A percentile compares a stretch with the other conserved stretches of the same genome.
phyloP scores from a whole-genome alignment of 2,329 filamentous ascomycete species.

The Colletotrichum somersetense region DNA sequence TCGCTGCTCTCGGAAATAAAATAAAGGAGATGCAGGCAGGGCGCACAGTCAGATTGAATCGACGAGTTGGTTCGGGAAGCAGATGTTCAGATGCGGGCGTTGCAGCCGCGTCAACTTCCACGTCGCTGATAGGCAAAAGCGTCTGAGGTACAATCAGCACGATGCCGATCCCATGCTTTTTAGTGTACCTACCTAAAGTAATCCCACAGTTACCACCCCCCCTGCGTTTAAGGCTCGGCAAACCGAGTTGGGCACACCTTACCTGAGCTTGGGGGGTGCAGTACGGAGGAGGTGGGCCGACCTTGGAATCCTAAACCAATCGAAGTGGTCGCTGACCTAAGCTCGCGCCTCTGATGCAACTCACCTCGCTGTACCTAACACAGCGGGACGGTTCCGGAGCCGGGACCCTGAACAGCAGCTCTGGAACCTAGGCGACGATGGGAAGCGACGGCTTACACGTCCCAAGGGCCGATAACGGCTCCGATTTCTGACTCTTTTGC shows the following conservation, averaged over 20 bases:
- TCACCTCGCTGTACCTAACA: constrained; percentile 5
- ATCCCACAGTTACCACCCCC: constrained; percentile 32
- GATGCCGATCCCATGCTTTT: constrained; percentile 29
- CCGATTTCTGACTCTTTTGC: constrained; percentile 43
- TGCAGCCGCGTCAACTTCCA: constrained; percentile 38
- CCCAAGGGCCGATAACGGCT: constrained; percentile 46
- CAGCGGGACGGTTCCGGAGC: constrained; percentile 35
- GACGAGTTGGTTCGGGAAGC: constrained; percentile 29
- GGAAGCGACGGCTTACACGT: constrained; percentile 43
- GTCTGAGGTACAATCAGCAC: constrained; percentile 37
- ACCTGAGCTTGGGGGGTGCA: constrained; percentile 11
- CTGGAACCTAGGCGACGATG: constrained; percentile 22
- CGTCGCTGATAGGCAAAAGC: constrained; percentile 37
- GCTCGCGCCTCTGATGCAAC: background rate
- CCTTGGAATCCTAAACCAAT: constrained; percentile 8
- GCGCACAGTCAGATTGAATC: background rate
- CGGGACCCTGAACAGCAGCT: constrained; percentile 39
- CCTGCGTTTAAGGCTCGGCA: constrained; percentile 33
- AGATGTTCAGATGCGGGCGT: constrained; percentile 27
- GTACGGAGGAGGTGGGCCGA: background rate
- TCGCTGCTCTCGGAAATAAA: background rate
- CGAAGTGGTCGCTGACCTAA: constrained; percentile 33
- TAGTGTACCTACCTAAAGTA: constrained; percentile 20
- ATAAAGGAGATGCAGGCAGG: background rate
- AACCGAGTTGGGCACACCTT: constrained; percentile 23